Evolutionary conservation across 306 rosid species (phyloP).

Genomic region (Alnus glutinosa): DNA sequence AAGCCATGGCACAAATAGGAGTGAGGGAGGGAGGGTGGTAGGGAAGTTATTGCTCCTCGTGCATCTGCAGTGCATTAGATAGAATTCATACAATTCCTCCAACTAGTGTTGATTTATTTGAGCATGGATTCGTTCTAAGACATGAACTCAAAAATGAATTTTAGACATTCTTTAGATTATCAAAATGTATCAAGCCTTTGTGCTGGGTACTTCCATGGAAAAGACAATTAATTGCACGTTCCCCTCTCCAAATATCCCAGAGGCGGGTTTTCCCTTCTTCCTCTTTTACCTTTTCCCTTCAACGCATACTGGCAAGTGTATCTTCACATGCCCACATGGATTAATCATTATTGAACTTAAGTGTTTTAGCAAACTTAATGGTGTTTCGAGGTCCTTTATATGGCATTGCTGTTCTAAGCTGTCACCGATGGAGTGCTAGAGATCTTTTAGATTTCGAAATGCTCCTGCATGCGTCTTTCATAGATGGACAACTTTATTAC

Average conservation of each 20-base stretch:
- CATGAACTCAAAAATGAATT: background rate
- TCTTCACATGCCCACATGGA: background rate
- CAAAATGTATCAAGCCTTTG: background rate
- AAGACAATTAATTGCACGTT: conserved; percentile 7
- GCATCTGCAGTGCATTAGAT: conserved; percentile 5
- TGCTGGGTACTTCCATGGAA: conserved; percentile 9
- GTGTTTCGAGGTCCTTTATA: background rate
- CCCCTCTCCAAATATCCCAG: background rate
- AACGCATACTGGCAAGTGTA: background rate
- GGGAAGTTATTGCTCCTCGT: background rate
- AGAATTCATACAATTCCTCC: background rate
- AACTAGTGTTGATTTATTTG: conserved; percentile 1
- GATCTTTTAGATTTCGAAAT: background rate
- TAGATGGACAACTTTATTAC: conserved; percentile 21
- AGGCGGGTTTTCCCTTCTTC: conserved; percentile 3
- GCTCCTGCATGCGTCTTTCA: background rate
- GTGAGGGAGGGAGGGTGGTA: background rate
- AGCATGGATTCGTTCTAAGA: conserved; percentile 4
- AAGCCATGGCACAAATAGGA: background rate
- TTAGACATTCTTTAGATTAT: background rate
- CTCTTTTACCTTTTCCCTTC: background rate
- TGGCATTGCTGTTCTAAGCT: background rate
- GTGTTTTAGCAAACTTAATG: conserved; percentile 2
- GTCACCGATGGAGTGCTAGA: conserved; percentile 1
- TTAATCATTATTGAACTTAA: background rate